Conservation (phyloP, 371 early-diverging fungal species). For the Mucor plumbeus region DNA sequence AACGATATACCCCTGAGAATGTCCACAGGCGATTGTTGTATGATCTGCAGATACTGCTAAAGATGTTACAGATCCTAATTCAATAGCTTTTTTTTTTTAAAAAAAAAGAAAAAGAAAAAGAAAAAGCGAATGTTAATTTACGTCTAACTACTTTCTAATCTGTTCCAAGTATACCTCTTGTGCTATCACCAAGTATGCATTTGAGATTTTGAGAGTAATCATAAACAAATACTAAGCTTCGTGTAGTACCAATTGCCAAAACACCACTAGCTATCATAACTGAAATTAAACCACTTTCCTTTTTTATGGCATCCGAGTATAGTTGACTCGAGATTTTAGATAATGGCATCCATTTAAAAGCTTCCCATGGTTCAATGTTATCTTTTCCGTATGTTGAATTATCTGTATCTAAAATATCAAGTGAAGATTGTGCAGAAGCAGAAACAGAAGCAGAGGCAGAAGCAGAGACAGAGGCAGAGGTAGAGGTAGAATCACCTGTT, state of each 20-base stretch:
- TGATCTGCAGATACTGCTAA: constrained; percentile 75
- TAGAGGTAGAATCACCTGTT: constrained; percentile 10
- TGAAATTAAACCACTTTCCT: constrained; percentile 63
- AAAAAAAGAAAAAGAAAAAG: no score
- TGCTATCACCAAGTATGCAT: constrained; percentile 63
- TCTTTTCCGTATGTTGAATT: constrained; percentile 4
- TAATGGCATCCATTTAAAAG: constrained; percentile 78
- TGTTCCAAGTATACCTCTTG: constrained; percentile 41
- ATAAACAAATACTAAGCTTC: constrained; percentile 74
- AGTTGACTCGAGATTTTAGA: constrained; percentile 70
- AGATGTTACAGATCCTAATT: constrained; percentile 76
- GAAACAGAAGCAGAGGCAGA: background rate
- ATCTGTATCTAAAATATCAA: constrained; percentile 14
- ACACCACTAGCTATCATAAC: constrained; percentile 64
- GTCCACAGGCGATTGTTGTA: constrained; percentile 71
- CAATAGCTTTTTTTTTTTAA: constrained; percentile 55
- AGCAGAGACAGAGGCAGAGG: background rate
- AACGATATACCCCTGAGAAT: constrained; percentile 72
- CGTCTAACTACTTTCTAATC: background rate
- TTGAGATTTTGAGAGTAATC: constrained; percentile 71
- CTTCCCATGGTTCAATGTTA: constrained; percentile 63
- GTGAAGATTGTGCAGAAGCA: constrained; percentile 19
- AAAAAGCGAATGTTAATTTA: background rate
- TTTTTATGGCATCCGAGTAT: constrained; percentile 62
- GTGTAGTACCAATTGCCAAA: constrained; percentile 79